Evolutionary conservation across 2,329 filamentous ascomycete species (phyloP), one percentile per base, ranked within the genome.

Genomic region (Aotearoamyces nothofagi): DNA sequence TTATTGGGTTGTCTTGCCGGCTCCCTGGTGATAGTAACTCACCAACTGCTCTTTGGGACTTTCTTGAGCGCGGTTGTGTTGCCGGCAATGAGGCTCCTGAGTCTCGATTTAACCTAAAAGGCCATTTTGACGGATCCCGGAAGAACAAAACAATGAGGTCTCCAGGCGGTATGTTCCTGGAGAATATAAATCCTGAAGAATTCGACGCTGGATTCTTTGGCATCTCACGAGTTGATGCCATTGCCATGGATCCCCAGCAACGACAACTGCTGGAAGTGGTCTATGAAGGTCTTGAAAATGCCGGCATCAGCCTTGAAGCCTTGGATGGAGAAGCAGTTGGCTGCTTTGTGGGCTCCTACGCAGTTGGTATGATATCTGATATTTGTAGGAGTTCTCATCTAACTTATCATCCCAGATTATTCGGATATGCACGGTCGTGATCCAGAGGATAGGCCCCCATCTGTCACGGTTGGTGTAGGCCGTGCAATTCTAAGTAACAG

Each of bases 171-270:
- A 5, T 80, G 72, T 60, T 59, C 33, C 37, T 61, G 3, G 39
- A 51, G 1, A 40, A 53, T 5, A 38, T 51, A 5, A 50, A 59
- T 24, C 43, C 42, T 0, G 25, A 33, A 3, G 39, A 44, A 2
- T 54, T 60, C 22, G 53, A 60, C 27, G 46, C 49, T 14, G 11
- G 15, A 0, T 55, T 54, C 20, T 26, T 83, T 65, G 80, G 79
- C 53, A 81, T 84, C 72, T 82, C 75, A 15, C 76, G 77, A 5
- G 70, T 75, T 39, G 78, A 84, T 52, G 78, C 79, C 17, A 67
- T 70, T 27, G 76, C 82, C 46, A 25, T 28, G 11, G 27, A 29
- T 29, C 27, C 27, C 8, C 16, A 29, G 10, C 27, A 29, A 14
- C 27, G 27, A 6, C 20, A 24, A 11, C 16, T 29, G 8, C 27